Evolutionary conservation across 306 rosid genomes (phyloP).

Genomic region (Geum urbanum): DNA sequence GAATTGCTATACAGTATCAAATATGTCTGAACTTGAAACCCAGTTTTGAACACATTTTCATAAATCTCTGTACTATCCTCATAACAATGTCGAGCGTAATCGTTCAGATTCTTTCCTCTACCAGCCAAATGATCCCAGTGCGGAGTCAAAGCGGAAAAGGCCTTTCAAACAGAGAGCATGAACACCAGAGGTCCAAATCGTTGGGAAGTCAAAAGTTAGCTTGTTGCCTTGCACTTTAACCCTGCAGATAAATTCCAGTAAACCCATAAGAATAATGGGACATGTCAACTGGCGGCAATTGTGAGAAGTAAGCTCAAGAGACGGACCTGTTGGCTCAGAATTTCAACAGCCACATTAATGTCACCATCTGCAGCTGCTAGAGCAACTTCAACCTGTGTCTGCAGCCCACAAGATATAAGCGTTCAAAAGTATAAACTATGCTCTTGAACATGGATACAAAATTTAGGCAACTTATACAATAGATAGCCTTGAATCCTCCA

Average conservation of each 20-base stretch:
- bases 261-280: slow-evolving; percentile 3
- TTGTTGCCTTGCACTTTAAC: slow-evolving; percentile 15
- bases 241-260: slow-evolving; percentile 40
- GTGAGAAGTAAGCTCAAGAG: not conserved
- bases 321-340: slow-evolving; percentile 95
- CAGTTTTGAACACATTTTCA: not conserved
- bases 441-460: not conserved
- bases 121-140: not conserved
- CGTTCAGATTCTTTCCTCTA: not conserved
- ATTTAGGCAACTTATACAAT: not conserved
- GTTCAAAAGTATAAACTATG: not conserved
- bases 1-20: not conserved
- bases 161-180: not conserved
- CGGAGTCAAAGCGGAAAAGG: not conserved
- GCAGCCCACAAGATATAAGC: slow-evolving; percentile 35
- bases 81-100: not conserved
- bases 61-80: not conserved
- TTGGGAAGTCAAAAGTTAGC: not conserved
- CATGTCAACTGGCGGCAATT: not conserved
- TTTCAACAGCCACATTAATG: slow-evolving; percentile 83
- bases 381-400: slow-evolving; percentile 99
- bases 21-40: too few relatives aligned
- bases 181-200: not conserved
- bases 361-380: slow-evolving; percentile 97
- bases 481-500: not conserved